Evolutionary conservation across 805 yeast species (phyloP).

Genomic region (Allodekkera sacchari): DNA sequence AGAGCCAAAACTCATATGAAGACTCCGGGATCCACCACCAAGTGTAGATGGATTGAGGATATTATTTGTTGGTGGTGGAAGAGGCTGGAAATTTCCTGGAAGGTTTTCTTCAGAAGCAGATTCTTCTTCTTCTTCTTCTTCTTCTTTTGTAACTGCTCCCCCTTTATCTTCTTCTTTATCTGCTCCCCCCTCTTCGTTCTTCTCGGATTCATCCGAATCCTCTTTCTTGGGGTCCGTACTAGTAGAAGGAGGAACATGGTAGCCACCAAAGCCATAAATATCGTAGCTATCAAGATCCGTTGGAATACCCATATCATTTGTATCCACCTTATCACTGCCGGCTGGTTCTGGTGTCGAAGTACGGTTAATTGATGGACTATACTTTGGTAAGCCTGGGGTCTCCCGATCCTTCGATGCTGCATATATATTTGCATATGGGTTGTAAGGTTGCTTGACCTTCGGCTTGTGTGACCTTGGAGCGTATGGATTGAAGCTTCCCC

Average conservation of each 20-base stretch:
- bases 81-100: conserved; percentile 5
- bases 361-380: conserved; percentile 2
- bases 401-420: conserved; percentile 1
- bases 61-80: conserved; percentile 15
- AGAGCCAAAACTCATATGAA: conserved; percentile 22
- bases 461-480: no score
- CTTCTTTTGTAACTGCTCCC: not conserved
- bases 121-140: conserved; percentile 4
- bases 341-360: not conserved
- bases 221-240: conserved; percentile 2
- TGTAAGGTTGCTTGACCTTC: not conserved
- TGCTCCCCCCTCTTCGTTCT: not conserved
- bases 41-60: conserved; percentile 14
- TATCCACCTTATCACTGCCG: not conserved
- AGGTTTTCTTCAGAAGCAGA: conserved; percentile 1
- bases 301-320: conserved; percentile 8
- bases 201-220: not conserved
- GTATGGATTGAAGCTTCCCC: no score
- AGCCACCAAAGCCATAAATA: conserved; percentile 26
- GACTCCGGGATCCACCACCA: no score
- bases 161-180: not conserved
- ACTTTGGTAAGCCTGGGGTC: conserved; percentile 1
- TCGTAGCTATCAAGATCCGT: conserved; percentile 14
- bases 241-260: conserved; percentile 15
- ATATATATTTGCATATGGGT: conserved; percentile 6